phyloP scores from a whole-genome alignment of 106 monocot genomes.

The Dioscorea zingiberensis region DNA sequence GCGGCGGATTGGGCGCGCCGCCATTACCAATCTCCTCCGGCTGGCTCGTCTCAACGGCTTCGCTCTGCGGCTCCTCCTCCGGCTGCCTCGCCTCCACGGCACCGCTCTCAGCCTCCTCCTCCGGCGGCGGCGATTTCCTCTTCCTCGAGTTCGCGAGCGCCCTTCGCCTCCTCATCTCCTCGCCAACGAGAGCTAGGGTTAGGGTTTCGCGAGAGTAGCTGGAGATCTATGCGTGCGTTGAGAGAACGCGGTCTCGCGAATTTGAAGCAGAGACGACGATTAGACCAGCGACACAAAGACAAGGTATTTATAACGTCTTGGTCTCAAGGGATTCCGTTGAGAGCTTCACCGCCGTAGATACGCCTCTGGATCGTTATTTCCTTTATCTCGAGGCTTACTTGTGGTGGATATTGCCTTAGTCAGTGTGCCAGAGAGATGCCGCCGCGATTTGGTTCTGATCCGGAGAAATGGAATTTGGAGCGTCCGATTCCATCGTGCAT shows the following conservation, averaged over 20 bases:
- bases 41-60: background rate
- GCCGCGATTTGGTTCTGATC: too few relatives aligned
- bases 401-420: too few relatives aligned
- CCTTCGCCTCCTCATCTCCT: background rate
- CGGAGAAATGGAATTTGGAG: too few relatives aligned
- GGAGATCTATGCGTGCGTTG: background rate
- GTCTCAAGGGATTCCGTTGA: too few relatives aligned
- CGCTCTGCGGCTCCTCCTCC: constrained; percentile 17
- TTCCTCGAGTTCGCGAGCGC: background rate
- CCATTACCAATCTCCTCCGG: too few relatives aligned
- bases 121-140: background rate
- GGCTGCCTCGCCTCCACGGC: background rate
- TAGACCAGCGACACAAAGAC: background rate
- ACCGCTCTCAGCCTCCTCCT: background rate
- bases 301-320: too few relatives aligned
- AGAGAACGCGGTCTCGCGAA: background rate
- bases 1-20: too few relatives aligned
- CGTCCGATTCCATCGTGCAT: too few relatives aligned
- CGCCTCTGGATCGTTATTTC: too few relatives aligned
- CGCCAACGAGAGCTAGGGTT: background rate
- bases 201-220: constrained; percentile 1
- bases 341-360: too few relatives aligned
- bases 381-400: too few relatives aligned
- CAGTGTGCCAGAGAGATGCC: too few relatives aligned
- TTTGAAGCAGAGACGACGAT: background rate